These are phyloP conservation scores for Abrus precatorius DNA, from an alignment of 306 rosid genomes.

Conservation along the genomic window DNA sequence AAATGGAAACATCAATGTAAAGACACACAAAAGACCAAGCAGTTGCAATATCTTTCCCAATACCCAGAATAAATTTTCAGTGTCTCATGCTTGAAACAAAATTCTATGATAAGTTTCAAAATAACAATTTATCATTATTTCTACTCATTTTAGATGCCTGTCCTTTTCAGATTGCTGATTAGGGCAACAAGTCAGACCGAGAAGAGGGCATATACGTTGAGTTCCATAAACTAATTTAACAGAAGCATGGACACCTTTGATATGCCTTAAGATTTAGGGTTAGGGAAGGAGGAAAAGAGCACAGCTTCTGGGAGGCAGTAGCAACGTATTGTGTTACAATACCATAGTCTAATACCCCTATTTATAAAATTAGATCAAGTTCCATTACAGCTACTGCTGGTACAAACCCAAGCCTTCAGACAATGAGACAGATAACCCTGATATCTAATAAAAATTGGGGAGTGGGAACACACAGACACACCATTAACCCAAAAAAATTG, in stretches of 20 bases:
- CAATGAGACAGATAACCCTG: background rate
- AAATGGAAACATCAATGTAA: slow-evolving; percentile 21
- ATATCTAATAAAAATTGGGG: background rate
- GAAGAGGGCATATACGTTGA: background rate
- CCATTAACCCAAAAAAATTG: slow-evolving; percentile 19
- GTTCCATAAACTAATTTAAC: background rate
- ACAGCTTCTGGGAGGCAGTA: no score
- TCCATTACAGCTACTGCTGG: background rate
- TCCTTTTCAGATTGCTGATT: slow-evolving; percentile 13
- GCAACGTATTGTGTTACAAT: background rate
- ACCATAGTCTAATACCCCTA: background rate
- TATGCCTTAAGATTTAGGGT: background rate
- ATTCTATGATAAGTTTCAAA: background rate
- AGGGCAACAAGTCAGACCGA: slow-evolving; percentile 10
- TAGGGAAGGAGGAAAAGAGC: background rate
- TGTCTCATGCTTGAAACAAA: background rate
- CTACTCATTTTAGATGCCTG: background rate
- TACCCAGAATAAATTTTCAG: slow-evolving; percentile 9
- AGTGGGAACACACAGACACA: slow-evolving; percentile 11
- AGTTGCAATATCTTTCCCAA: slow-evolving; percentile 10
- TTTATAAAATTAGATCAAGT: background rate
- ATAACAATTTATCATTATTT: background rate
- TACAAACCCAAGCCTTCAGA: background rate
- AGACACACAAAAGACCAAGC: slow-evolving; percentile 16
- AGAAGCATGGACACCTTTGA: background rate